Conservation (phyloP, 768 basidiomycete species). For the Ramaria sp. region DNA sequence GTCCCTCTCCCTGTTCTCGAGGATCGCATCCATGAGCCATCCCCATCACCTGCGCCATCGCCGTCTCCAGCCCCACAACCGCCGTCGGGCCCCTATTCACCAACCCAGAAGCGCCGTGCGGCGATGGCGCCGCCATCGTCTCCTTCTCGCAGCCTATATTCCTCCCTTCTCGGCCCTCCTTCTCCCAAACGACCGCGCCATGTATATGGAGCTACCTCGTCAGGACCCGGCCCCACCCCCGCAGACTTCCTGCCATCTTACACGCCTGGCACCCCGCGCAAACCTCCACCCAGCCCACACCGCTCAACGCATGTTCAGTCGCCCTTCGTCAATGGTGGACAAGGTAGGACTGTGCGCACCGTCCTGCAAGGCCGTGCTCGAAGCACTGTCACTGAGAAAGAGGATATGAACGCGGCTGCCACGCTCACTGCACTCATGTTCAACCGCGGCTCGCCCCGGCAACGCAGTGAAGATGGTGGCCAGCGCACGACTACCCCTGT, state of each 20-base stretch:
- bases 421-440: conserved; percentile 65
- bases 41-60: conserved; percentile 4
- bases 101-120: conserved; percentile 12
- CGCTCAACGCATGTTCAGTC: conserved; percentile 7
- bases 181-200: conserved; percentile 50
- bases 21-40: conserved; percentile 14
- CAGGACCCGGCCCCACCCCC: conserved; percentile 5
- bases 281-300: not conserved
- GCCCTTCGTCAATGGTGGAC: conserved; percentile 11
- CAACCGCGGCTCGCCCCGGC: conserved; percentile 23
- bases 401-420: conserved; percentile 74
- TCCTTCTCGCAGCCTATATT: conserved; percentile 51
- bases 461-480: conserved; percentile 24
- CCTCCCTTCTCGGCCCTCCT: conserved; percentile 69
- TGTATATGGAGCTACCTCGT: conserved; percentile 6
- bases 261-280: conserved; percentile 1
- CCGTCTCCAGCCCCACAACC: conserved; percentile 11
- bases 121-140: conserved; percentile 19
- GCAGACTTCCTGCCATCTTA: conserved; percentile 2
- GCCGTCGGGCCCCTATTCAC: conserved; percentile 18
- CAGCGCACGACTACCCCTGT: conserved; percentile 23
- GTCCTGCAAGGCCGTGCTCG: conserved; percentile 12
- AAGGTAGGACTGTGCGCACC: conserved; percentile 34
- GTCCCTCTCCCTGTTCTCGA: conserved; percentile 64
- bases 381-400: conserved; percentile 22